These are phyloP conservation scores for Aureobasidium sp. DNA, from an alignment of 2,329 filamentous ascomycete species.

Conservation along the genomic window DNA sequence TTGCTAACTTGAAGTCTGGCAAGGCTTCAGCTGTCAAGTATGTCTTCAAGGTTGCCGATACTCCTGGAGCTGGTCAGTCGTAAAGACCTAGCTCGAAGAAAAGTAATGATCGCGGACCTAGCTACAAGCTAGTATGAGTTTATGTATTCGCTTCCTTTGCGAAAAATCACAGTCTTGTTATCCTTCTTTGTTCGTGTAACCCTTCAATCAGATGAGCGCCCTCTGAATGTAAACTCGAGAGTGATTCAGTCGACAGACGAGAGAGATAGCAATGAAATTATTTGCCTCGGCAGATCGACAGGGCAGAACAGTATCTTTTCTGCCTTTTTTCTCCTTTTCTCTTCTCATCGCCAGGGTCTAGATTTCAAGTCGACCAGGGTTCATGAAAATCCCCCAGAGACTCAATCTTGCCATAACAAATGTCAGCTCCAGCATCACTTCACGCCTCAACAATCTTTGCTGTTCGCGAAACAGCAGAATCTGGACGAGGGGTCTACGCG, in stretches of 20 bases:
- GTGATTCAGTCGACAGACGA: too few relatives aligned
- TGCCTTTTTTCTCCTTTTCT: background rate
- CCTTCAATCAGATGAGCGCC: too few relatives aligned
- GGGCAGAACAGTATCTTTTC: background rate
- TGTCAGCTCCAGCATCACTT: constrained; percentile 15
- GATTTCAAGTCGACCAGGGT: background rate
- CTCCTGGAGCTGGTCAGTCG: constrained; percentile 25
- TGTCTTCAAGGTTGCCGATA: constrained; percentile 35
- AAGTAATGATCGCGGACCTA: background rate
- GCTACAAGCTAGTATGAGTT: background rate
- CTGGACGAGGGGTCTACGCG: constrained; percentile 53
- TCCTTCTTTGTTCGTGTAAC: too few relatives aligned
- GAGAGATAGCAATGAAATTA: background rate
- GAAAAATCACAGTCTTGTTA: too few relatives aligned
- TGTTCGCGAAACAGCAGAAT: constrained; percentile 44
- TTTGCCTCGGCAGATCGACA: constrained; percentile 2
- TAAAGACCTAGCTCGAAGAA: background rate
- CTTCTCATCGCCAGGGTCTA: background rate
- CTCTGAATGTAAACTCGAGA: too few relatives aligned
- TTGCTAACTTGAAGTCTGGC: constrained; percentile 33
- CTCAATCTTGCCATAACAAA: background rate
- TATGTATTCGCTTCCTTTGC: background rate
- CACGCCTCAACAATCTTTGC: constrained; percentile 34
- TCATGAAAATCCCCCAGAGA: background rate
- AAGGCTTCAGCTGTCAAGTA: constrained; percentile 37